These are phyloP conservation scores for Edaphochlamys debaryana DNA, from an alignment of 139 green algal genomes.

Conservation along the genomic window DNA sequence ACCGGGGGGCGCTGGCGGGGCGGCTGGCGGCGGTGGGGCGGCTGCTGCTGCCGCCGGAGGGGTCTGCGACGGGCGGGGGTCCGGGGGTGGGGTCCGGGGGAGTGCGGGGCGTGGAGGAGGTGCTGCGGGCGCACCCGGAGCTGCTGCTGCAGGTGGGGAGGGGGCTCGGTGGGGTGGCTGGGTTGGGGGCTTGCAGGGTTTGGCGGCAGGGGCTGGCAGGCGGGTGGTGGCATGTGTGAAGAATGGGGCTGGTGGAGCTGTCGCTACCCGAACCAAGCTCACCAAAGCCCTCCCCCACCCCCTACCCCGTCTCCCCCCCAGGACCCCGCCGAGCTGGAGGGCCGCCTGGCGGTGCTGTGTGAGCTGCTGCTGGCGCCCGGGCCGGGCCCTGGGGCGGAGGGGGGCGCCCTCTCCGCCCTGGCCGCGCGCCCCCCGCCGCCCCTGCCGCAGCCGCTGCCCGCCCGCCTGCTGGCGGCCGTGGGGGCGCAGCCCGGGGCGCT, in stretches of 20 bases:
- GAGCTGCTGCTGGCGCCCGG: neutral
- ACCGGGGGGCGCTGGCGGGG: neutral
- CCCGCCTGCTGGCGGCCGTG: neutral
- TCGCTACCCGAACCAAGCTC: too few species aligned
- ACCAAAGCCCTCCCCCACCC: too few species aligned
- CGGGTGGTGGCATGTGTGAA: too few species aligned
- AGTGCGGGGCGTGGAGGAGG: neutral
- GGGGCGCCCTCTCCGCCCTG: neutral
- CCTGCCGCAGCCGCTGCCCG: neutral
- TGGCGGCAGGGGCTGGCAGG: too few species aligned
- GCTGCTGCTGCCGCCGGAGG: neutral
- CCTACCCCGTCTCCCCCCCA: neutral
- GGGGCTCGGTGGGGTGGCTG: neutral
- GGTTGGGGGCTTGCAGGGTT: neutral
- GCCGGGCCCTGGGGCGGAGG: neutral
- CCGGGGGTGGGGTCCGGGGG: too few species aligned
- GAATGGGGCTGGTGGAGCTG: too few species aligned
- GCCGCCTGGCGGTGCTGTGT: neutral
- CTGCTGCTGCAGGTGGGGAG: constrained; percentile 25
- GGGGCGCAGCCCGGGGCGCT: constrained; percentile 13
- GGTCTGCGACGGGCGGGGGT: neutral
- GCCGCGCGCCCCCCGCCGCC: neutral
- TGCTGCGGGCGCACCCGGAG: neutral
- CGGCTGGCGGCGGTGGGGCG: neutral
- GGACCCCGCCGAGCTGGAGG: neutral